Evolutionary conservation across 805 yeast genomes (phyloP), one percentile per base, ranked within the genome.

Genomic region (Wilhelminamyces savonicus): DNA sequence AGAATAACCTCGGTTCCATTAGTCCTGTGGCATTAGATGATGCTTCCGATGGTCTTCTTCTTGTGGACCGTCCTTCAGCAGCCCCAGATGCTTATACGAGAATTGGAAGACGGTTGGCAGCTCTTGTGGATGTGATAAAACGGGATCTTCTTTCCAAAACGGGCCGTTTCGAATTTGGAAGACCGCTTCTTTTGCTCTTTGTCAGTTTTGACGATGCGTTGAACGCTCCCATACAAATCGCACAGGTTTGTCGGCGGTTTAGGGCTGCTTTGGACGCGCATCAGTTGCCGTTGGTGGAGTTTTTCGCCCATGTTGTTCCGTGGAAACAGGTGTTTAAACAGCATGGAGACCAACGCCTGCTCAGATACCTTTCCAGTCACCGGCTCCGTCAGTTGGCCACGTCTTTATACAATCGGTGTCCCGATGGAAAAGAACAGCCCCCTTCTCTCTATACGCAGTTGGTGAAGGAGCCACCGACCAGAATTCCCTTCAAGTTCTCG

Each of bases 351-450:
- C 40, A 46, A 21, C n/a, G n/a, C n/a, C n/a, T n/a, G n/a, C 6
- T 17, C 8, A 17, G 19, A 17, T 43, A 55, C 28, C 36, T 62
- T 11, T 53, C 67, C 9, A 55, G 50, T 29, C 48, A 51, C 21
- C 58, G 59, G 21, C 46, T 71, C 13, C 54, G 69, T 3, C 65
- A 59, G 28, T 33, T 78, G 3, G 62, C 82, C 6, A 50, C 77
- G 42, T 62, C 68, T 13, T 54, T 82, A 3, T 82, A 79, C 53
- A 79, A 78, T 44, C 56, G 67, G 26, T 62, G 82, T 35, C 78
- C 78, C 2, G 44, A 54, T 22, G 20, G 33, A 23, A 11, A 37
- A 40, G 20, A 35, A 39, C 4, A 18, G 21, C 10, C 29, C 24
- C 26, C 39, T n/a, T n/a, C n/a, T n/a, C 29, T 53, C 14, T 61